Conservation (phyloP, 2,329 filamentous ascomycete species). For the Hypoxylon sp. region DNA sequence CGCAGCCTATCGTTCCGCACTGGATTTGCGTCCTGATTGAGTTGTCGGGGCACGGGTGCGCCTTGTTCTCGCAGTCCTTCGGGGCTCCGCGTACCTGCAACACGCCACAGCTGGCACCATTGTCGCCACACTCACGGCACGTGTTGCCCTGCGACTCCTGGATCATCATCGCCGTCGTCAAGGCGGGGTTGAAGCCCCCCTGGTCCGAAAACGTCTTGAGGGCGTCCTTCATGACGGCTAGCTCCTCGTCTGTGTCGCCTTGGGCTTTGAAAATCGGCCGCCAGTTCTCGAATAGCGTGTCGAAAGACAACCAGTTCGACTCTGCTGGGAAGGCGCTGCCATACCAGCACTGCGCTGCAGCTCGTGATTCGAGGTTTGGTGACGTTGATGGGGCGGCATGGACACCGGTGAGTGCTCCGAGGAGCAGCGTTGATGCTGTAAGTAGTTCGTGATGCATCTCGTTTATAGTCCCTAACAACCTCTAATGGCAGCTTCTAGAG, state of each 20-base stretch:
- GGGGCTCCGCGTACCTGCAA: slow-evolving; percentile 27
- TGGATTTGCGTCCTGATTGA: slow-evolving; percentile 14
- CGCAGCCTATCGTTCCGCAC: slow-evolving; percentile 27
- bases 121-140: slow-evolving; percentile 20
- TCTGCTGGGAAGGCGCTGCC: slow-evolving; percentile 24
- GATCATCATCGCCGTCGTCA: slow-evolving; percentile 29
- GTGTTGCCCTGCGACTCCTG: slow-evolving; percentile 29
- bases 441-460: slow-evolving; percentile 23
- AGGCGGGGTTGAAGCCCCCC: slow-evolving; percentile 12
- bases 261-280: slow-evolving; percentile 8
- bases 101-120: slow-evolving; percentile 23
- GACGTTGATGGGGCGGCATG: slow-evolving; percentile 12
- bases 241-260: slow-evolving; percentile 20
- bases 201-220: slow-evolving; percentile 19
- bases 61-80: slow-evolving; percentile 8
- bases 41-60: slow-evolving; percentile 24
- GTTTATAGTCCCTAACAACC: background rate
- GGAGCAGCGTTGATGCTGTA: slow-evolving; percentile 12
- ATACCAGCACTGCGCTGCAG: slow-evolving; percentile 22
- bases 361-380: background rate
- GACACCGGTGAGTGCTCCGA: slow-evolving; percentile 1
- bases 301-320: slow-evolving; percentile 23
- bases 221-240: slow-evolving; percentile 9
- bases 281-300: slow-evolving; percentile 25
- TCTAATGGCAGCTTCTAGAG: background rate